These are phyloP conservation scores for Talaromyces albobiverticillius DNA, from an alignment of 2,329 filamentous ascomycete genomes.

Conservation along the genomic window DNA sequence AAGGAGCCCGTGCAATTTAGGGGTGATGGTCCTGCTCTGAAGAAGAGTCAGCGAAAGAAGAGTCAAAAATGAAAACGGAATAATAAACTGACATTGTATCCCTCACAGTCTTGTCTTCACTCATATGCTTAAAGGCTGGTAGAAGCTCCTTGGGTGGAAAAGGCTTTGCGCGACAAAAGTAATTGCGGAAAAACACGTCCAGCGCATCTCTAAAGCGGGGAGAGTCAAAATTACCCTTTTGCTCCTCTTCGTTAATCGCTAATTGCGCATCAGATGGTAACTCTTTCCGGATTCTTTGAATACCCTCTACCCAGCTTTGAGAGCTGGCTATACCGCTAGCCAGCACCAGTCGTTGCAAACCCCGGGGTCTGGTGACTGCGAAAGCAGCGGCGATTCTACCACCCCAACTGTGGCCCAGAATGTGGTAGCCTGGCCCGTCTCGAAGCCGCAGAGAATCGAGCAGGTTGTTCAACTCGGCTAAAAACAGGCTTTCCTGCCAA, in stretches of 20 bases:
- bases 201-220: not conserved
- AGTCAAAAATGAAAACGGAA: not conserved
- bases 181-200: constrained; percentile 3
- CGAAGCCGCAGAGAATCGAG: not conserved
- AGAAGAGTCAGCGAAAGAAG: not conserved
- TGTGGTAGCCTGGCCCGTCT: not conserved
- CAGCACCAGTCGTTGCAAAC: not conserved
- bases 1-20: constrained; percentile 1
- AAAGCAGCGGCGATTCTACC: constrained; percentile 1
- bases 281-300: not conserved
- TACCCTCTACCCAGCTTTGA: not conserved
- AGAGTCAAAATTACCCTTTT: not conserved
- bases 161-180: not conserved
- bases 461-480: constrained; percentile 2
- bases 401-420: constrained; percentile 1
- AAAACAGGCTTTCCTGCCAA: not conserved
- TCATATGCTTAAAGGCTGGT: constrained; percentile 4
- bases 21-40: constrained; percentile 1
- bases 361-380: not conserved
- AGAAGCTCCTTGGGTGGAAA: constrained; percentile 3
- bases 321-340: constrained; percentile 2
- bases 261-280: not conserved
- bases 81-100: not conserved
- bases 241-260: constrained; percentile 4
- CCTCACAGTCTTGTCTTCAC: not conserved